Base-by-base conservation (phyloP, 805 yeast genomes). In the Ogataea dorogensis region DNA sequence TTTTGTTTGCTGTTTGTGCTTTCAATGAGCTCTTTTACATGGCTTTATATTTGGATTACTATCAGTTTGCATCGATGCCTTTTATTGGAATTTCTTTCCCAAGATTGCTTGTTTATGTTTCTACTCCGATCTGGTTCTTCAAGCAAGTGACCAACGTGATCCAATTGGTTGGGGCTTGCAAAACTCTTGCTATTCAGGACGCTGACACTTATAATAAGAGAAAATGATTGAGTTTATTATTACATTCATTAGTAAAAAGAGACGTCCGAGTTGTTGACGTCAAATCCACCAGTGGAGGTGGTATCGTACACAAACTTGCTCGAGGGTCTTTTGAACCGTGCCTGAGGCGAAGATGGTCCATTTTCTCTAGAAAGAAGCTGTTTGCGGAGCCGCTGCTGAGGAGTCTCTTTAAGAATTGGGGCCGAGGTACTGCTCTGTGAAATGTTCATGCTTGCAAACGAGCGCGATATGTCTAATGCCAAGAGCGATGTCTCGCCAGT, bases 1-100 rank as follows among this genome's bases (percentile, higher is more conserved):
- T 93, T 13, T 70, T 93, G 44, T 93, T 93, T 64, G 62, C 79
- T 15, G 89, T 93, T 45, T 93, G 99, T 63, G 86, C 93, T 17
- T 84, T 89, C 44, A 93, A 93, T 64, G 99, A 93, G 67, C 62
- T 87, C 34, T 94, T 93, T 61, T 94, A 86, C 58, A 84, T 89
- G 57, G 96, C 95, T 2, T 59, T 89, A 31, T 93, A 93, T 60
- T 70, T 91, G 58, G 77, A 75, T 57, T 75, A 81, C 45, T 88
- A 86, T 61, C 66, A 76, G 24, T 63, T 63, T 33, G 47, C 55
- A 28, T 44, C 64, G 12, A 61, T 75, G 7, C 75, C 77, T 22
- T 38, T 63, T 23, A 40, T 58, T 16, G 58, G 59, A 42, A 49
- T 35, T 41, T 56, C 47, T 44, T 54, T 54, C 40, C 61, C 65